A percentile compares a stretch with the other conserved stretches of the same genome.
Evolutionary conservation across 306 rosid species (phyloP).

Genomic region (Lathyrus tuberosus): DNA sequence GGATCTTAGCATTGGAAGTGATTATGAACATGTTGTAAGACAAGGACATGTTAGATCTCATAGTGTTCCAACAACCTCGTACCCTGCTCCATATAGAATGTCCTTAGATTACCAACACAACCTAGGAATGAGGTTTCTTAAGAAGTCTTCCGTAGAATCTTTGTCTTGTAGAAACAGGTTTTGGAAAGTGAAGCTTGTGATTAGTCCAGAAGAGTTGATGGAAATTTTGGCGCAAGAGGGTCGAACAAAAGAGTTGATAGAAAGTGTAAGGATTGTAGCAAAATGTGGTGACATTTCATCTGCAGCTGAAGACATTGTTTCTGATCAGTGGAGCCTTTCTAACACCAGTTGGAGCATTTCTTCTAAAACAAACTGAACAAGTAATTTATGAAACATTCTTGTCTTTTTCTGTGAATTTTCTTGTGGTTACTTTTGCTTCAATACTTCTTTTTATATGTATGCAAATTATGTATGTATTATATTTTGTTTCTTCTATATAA

Average conservation of each 20-base stretch:
- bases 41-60: constrained; percentile 75
- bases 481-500: constrained; percentile 29
- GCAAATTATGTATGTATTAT: constrained; percentile 23
- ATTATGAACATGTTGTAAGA: constrained; percentile 38
- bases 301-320: constrained; percentile 46
- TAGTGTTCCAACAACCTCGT: constrained; percentile 55
- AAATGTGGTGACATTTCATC: constrained; percentile 57
- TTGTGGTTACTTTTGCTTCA: constrained; percentile 19
- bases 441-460: constrained; percentile 13
- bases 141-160: constrained; percentile 55
- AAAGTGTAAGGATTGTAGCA: constrained; percentile 78
- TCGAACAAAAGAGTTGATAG: constrained; percentile 68
- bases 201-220: constrained; percentile 63
- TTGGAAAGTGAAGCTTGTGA: constrained; percentile 90
- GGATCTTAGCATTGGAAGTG: not conserved
- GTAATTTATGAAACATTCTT: constrained; percentile 17
- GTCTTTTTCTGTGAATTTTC: constrained; percentile 13
- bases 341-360: constrained; percentile 64
- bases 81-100: constrained; percentile 66
- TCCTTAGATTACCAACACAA: constrained; percentile 49
- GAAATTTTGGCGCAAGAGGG: constrained; percentile 77
- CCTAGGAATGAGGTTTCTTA: constrained; percentile 48
- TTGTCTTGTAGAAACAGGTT: constrained; percentile 51
- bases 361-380: constrained; percentile 38
- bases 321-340: constrained; percentile 79